Conservation (phyloP, 2,329 filamentous ascomycete species). For the Aspergillus oerlinghausenensis region DNA sequence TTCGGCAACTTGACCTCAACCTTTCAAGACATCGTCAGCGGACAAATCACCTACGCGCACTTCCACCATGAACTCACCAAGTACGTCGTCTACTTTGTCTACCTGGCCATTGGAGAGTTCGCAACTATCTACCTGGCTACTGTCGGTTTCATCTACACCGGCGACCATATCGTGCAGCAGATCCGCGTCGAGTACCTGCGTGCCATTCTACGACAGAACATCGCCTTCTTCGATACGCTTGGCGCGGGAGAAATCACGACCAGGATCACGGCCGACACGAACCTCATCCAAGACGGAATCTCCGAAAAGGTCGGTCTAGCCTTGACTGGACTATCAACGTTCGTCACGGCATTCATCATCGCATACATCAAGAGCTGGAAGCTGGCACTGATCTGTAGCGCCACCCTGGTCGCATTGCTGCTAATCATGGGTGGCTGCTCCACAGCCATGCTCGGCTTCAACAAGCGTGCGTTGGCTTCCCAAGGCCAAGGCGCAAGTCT, state of each 20-base stretch:
- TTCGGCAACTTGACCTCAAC: constrained; percentile 70
- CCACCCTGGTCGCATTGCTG: constrained; percentile 70
- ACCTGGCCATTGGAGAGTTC: constrained; percentile 74
- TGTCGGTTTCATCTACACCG: constrained; percentile 80
- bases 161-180: constrained; percentile 70
- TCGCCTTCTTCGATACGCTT: constrained; percentile 85
- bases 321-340: constrained; percentile 68
- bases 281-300: constrained; percentile 85
- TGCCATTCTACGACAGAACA: constrained; percentile 78
- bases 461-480: constrained; percentile 66
- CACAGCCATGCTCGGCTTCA: constrained; percentile 69
- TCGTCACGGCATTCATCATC: constrained; percentile 81
- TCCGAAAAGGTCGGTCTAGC: constrained; percentile 82
- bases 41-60: constrained; percentile 41
- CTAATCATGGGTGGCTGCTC: constrained; percentile 68
- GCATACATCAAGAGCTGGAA: constrained; percentile 90
- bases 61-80: constrained; percentile 58
- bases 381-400: constrained; percentile 76
- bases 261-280: constrained; percentile 85
- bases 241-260: constrained; percentile 88
- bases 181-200: constrained; percentile 75
- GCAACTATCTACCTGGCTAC: constrained; percentile 70
- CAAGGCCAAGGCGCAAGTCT: constrained; percentile 58
- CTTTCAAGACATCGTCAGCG: constrained; percentile 61
- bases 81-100: constrained; percentile 75